Conservation (phyloP, 306 rosid genomes). For the Glycine soja region DNA sequence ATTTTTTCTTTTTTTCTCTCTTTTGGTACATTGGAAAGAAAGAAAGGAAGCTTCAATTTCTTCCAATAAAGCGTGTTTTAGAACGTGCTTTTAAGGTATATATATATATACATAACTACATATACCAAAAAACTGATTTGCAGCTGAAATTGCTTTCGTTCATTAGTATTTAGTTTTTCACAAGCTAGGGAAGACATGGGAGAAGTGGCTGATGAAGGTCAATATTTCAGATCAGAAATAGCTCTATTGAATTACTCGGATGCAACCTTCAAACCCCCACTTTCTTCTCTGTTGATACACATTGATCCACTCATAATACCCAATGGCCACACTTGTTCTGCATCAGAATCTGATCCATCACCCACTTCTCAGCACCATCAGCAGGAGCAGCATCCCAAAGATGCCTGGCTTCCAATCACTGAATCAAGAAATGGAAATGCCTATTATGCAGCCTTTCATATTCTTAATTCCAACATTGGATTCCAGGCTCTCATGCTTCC, state of each 20-base stretch:
- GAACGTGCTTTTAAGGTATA: background rate
- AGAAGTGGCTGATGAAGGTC: background rate
- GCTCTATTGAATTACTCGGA: slow-evolving; percentile 16
- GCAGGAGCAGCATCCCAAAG: slow-evolving; percentile 44
- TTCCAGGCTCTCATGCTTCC: slow-evolving; percentile 73
- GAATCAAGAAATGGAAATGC: slow-evolving; percentile 66
- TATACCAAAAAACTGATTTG: no score
- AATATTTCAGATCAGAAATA: slow-evolving; percentile 22
- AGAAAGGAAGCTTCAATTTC: background rate
- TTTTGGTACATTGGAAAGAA: background rate
- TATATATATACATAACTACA: no score
- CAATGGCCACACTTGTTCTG: background rate
- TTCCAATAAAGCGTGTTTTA: background rate
- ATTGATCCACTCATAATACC: background rate
- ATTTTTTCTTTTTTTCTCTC: no score
- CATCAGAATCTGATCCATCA: background rate
- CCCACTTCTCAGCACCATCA: background rate
- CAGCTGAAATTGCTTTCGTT: no score
- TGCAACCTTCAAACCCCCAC: slow-evolving; percentile 17
- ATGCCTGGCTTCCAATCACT: slow-evolving; percentile 72
- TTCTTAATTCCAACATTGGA: slow-evolving; percentile 64
- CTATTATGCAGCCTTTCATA: slow-evolving; percentile 52
- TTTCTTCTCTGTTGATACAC: slow-evolving; percentile 16
- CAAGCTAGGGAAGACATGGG: slow-evolving; percentile 14
- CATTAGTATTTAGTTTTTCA: no score